phyloP scores from a whole-genome alignment of 2,329 filamentous ascomycete species.

The Drechslera avenae region DNA sequence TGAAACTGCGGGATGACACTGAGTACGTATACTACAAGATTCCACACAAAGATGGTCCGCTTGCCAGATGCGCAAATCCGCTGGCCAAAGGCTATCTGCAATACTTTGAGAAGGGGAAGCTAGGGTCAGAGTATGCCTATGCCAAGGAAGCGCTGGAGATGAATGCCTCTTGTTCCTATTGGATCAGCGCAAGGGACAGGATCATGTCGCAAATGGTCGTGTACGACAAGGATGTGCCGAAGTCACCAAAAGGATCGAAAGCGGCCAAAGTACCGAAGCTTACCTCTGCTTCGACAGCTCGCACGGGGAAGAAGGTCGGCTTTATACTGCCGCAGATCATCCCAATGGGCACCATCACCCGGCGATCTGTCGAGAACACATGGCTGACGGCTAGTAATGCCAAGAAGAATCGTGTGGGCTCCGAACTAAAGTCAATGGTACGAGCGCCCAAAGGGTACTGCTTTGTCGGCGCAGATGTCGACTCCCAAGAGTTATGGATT shows the following conservation, averaged over 20 bases:
- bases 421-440: conserved; percentile 96
- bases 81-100: conserved; percentile 88
- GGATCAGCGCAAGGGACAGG: conserved; percentile 92
- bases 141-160: conserved; percentile 96
- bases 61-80: conserved; percentile 81
- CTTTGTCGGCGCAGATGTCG: conserved; percentile 96
- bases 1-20: conserved; percentile 68
- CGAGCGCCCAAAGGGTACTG: conserved; percentile 86
- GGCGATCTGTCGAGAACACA: conserved; percentile 93
- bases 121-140: conserved; percentile 86
- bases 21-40: conserved; percentile 82
- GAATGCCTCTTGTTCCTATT: conserved; percentile 99
- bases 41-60: conserved; percentile 92
- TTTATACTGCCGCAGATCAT: conserved; percentile 96
- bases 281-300: conserved; percentile 25
- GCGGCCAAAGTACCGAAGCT: conserved; percentile 26
- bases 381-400: conserved; percentile 98
- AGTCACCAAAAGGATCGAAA: conserved; percentile 47
- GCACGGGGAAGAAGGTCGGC: conserved; percentile 57
- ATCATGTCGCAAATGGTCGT: conserved; percentile 97
- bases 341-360: conserved; percentile 96
- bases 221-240: conserved; percentile 68
- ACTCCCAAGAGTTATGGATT: conserved; percentile 98
- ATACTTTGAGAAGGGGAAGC: conserved; percentile 87
- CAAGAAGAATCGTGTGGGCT: conserved; percentile 93